Percentiles rank a stretch among this genome's conserved stretches.
These are phyloP conservation scores for Aspergillus ellipticus DNA, from an alignment of 495 filamentous ascomycete genomes.

Conservation along the genomic window DNA sequence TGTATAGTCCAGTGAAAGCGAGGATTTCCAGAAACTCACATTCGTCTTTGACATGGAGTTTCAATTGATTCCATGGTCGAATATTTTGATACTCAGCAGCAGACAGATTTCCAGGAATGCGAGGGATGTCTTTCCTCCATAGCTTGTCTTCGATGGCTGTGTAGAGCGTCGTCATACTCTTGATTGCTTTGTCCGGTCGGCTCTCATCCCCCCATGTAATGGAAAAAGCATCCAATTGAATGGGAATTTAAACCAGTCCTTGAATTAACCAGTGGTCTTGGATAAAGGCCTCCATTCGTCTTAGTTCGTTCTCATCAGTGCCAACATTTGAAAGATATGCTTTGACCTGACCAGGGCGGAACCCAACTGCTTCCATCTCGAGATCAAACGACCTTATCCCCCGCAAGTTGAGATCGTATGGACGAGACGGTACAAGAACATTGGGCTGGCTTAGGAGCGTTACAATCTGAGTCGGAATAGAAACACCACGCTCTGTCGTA, in stretches of 20 bases:
- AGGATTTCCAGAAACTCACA: no score
- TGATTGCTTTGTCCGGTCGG: not conserved
- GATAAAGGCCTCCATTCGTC: slow-evolving; percentile 27
- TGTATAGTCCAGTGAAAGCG: no score
- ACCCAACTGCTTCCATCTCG: slow-evolving; percentile 17
- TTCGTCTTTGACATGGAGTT: no score
- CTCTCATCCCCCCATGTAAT: slow-evolving; percentile 23
- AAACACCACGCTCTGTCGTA: slow-evolving; percentile 11
- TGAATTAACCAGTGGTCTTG: slow-evolving; percentile 24
- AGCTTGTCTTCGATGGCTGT: slow-evolving; percentile 23
- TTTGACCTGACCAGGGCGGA: slow-evolving; percentile 10
- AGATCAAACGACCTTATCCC: slow-evolving; percentile 11
- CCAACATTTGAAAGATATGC: slow-evolving; percentile 25
- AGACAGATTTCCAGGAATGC: no score
- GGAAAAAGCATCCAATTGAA: slow-evolving; percentile 38
- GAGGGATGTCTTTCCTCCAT: slow-evolving; percentile 8
- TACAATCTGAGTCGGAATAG: slow-evolving; percentile 10
- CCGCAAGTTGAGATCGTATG: slow-evolving; percentile 6
- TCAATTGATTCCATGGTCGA: no score
- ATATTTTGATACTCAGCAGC: no score
- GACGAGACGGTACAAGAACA: slow-evolving; percentile 15
- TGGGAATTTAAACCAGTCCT: slow-evolving; percentile 12
- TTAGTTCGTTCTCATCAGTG: not conserved
- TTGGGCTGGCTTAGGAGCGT: slow-evolving; percentile 33
- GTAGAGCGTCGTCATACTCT: slow-evolving; percentile 34